Base-by-base conservation (phyloP, 208 protist genomes). In the Acanthamoeba castellanii region DNA sequence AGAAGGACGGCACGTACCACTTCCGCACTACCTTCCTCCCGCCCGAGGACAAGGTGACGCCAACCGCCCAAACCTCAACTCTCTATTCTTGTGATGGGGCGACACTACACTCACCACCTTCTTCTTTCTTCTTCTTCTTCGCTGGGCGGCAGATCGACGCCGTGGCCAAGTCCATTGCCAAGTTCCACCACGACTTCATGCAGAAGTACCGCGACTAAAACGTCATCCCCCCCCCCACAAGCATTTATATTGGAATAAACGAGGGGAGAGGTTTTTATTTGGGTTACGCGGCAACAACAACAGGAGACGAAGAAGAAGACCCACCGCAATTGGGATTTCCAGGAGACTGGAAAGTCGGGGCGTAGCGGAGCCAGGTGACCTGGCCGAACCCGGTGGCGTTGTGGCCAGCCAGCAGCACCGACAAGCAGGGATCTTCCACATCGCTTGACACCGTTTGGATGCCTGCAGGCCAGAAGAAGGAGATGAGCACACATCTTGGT, bases 11-110 rank as follows among this genome's bases (percentile, higher is more conserved):
- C 72, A 99, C 99, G n/a, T 99, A 98, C 92, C 99, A 99, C 97
- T 99, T 99, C 96, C 98, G 99, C 94, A 99, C 98, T 25, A 99
- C 99, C 45, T 99, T 99, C 96, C 97, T 99, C 32, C 99, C 99
- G n/a, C 97, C 97, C 18, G 99, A 99, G 95, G 97, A 99, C 37
- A 37, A 37, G 37, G 37, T 37, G n/a, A 37, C 37, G 37, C 37
- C 37, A 37, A 37, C 37, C 37, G 37, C 37, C 3, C 37, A 37
- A 37, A 37, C 37, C 37, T 37, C 37, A 37, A 3, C 37, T 37
- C 3, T 37, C 3, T 37, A 0, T 37, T 37, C 37, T 37, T 37
- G 37, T 37, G 37, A 37, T 37, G 37, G 37, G 3, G n/a, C n/a
- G n/a, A n/a, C n/a, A n/a, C n/a, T 3, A 3, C 37, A 37, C 78